phyloP scores from a whole-genome alignment of 2,329 filamentous ascomycete species.

The Pseudophaeomoniella oleicola region DNA sequence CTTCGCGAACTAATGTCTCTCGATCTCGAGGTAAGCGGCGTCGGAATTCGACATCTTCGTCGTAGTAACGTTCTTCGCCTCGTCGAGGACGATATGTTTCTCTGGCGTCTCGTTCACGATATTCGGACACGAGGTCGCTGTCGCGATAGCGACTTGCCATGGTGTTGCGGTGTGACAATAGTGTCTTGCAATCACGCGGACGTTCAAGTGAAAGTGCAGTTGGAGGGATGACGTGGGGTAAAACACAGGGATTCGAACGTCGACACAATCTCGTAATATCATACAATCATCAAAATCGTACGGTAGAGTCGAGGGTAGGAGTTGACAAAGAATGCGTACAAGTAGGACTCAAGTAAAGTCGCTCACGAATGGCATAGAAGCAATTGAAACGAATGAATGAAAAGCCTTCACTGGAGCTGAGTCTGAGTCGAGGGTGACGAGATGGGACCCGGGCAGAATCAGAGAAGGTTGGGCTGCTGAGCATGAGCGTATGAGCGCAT shows the following conservation, averaged over 20 bases:
- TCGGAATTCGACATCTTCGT: slow-evolving; percentile 15
- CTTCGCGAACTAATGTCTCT: slow-evolving; percentile 1
- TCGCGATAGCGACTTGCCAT: slow-evolving; percentile 1
- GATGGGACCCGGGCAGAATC: background rate
- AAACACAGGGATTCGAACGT: no score
- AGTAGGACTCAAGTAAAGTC: no score
- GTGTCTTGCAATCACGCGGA: no score
- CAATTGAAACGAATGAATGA: no score
- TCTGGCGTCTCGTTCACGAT: background rate
- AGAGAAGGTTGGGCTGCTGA: background rate
- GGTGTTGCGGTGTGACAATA: background rate
- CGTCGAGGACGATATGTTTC: background rate
- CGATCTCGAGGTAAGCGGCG: slow-evolving; percentile 11
- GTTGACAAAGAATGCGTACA: no score
- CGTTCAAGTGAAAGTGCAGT: no score
- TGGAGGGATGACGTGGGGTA: no score
- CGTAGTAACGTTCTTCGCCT: slow-evolving; percentile 14
- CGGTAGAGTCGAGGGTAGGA: background rate
- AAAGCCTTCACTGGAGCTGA: no score
- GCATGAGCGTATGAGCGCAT: background rate
- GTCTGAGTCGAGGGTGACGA: no score
- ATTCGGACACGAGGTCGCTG: background rate
- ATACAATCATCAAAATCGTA: background rate
- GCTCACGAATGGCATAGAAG: no score
- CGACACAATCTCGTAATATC: no score